Evolutionary conservation across 257 asterid species (phyloP).

Genomic region (Solanum bulbocastanum): DNA sequence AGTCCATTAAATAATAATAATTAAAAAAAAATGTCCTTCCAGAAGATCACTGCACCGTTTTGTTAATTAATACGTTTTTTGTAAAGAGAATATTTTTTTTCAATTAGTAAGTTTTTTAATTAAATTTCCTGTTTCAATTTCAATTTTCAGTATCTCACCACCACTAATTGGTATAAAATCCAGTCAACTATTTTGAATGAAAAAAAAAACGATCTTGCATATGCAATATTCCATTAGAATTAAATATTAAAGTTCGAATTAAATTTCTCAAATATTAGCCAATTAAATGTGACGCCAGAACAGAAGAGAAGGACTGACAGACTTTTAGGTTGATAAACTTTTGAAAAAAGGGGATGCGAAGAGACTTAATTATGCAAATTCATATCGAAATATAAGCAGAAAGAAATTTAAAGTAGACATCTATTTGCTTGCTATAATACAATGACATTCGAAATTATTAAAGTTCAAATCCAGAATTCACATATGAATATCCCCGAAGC

Average conservation of each 20-base stretch:
- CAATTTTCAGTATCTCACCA: too few species aligned
- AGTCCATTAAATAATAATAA: not conserved
- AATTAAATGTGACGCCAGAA: not conserved
- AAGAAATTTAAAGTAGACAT: not conserved
- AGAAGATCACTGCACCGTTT: not conserved
- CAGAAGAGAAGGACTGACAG: not conserved
- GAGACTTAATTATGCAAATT: not conserved
- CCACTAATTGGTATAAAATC: not conserved
- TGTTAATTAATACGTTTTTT: not conserved
- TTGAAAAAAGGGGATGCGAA: not conserved
- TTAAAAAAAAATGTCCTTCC: not conserved
- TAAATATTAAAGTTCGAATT: not conserved
- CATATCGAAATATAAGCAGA: not conserved
- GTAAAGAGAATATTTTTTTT: not conserved
- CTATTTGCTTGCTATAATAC: not conserved
- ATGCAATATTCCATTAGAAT: not conserved
- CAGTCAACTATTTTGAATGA: not conserved
- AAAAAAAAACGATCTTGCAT: not conserved
- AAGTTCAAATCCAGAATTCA: not conserved
- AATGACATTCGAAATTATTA: not conserved
- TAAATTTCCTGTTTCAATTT: not conserved
- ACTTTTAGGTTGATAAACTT: not conserved
- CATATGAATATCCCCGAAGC: not conserved
- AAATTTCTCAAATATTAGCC: not conserved
- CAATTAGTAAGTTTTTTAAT: not conserved